Percentiles rank a stretch among this genome's conserved stretches.
phyloP scores from a whole-genome alignment of 2,329 filamentous ascomycete species.

The Aspergillus ochraceus region DNA sequence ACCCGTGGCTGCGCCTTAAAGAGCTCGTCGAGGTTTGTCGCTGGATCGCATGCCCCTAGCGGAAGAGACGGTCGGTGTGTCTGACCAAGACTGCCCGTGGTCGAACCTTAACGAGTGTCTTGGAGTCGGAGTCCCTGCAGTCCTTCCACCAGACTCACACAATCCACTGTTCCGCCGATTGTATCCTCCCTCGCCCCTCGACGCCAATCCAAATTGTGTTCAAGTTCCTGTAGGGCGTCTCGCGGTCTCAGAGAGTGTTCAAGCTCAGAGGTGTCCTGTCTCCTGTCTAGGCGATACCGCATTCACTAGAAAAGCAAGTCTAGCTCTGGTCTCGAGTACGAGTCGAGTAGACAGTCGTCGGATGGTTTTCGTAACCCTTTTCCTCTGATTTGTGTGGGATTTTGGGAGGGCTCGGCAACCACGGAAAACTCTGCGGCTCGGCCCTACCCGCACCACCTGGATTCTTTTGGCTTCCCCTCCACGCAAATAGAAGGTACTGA shows the following conservation, averaged over 20 bases:
- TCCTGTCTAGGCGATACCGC: slow-evolving; percentile 15
- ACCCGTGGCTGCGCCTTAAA: slow-evolving; percentile 8
- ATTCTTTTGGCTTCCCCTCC: slow-evolving; percentile 11
- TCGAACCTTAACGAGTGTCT: slow-evolving; percentile 4
- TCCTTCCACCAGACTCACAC: not conserved
- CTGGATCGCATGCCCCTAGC: slow-evolving; percentile 7
- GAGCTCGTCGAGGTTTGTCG: slow-evolving; percentile 10
- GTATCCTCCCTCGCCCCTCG: slow-evolving; percentile 4
- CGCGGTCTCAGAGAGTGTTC: slow-evolving; percentile 3
- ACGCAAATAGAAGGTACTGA: slow-evolving; percentile 7
- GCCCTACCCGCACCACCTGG: slow-evolving; percentile 11
- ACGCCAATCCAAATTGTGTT: slow-evolving; percentile 5
- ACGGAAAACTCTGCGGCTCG: slow-evolving; percentile 14
- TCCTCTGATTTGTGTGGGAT: slow-evolving; percentile 9
- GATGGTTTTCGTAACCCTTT: slow-evolving; percentile 15
- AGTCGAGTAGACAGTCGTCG: slow-evolving; percentile 14
- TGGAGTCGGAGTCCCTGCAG: not conserved
- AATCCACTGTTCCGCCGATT: slow-evolving; percentile 5
- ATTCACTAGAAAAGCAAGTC: slow-evolving; percentile 11
- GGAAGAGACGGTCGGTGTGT: slow-evolving; percentile 4
- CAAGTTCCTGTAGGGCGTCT: not conserved
- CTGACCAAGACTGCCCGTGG: slow-evolving; percentile 12
- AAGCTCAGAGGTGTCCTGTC: slow-evolving; percentile 13
- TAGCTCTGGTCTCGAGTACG: slow-evolving; percentile 15
- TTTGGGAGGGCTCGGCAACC: slow-evolving; percentile 9